A percentile compares a stretch with the other conserved stretches of the same genome.
These are phyloP conservation scores for Tricholoma furcatifolium DNA, from an alignment of 768 basidiomycete genomes.

Conservation along the genomic window DNA sequence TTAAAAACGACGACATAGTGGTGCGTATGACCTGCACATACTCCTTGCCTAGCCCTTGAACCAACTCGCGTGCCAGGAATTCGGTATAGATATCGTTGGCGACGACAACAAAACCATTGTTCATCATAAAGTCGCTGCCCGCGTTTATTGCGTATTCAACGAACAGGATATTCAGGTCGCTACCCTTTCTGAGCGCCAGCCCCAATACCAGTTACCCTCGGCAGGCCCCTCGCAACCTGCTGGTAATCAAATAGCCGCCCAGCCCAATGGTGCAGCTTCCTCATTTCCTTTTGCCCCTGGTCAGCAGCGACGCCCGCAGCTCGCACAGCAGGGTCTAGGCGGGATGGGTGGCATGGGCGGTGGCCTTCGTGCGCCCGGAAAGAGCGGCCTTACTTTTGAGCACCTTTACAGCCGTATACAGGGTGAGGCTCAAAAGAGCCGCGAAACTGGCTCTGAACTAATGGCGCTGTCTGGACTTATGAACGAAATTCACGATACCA, in stretches of 20 bases:
- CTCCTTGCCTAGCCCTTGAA: slow-evolving; percentile 3
- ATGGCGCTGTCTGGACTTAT: slow-evolving; percentile 75
- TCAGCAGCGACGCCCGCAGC: slow-evolving; percentile 54
- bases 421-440: slow-evolving; percentile 92
- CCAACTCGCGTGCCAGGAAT: slow-evolving; percentile 62
- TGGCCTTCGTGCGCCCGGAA: slow-evolving; percentile 69
- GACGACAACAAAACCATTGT: slow-evolving; percentile 98
- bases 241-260: slow-evolving; percentile 14
- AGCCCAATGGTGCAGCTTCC: slow-evolving; percentile 17
- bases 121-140: slow-evolving; percentile 97
- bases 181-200: slow-evolving; percentile 58
- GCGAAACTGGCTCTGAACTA: slow-evolving; percentile 89
- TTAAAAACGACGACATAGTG: slow-evolving; percentile 94
- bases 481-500: slow-evolving; percentile 88
- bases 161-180: slow-evolving; percentile 83
- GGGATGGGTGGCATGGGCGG: slow-evolving; percentile 80
- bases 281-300: slow-evolving; percentile 27
- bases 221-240: slow-evolving; percentile 12
- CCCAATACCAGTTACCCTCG: slow-evolving; percentile 19
- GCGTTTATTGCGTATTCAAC: slow-evolving; percentile 84
- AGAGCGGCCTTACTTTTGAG: slow-evolving; percentile 88
- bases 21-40: slow-evolving; percentile 47
- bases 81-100: slow-evolving; percentile 97
- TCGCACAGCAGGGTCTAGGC: slow-evolving; percentile 59
- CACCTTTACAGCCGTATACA: slow-evolving; percentile 88